Evolutionary conservation across 2,329 filamentous ascomycete genomes (phyloP), one percentile per base, ranked within the genome.

Genomic region (Fusarium nygamai): DNA sequence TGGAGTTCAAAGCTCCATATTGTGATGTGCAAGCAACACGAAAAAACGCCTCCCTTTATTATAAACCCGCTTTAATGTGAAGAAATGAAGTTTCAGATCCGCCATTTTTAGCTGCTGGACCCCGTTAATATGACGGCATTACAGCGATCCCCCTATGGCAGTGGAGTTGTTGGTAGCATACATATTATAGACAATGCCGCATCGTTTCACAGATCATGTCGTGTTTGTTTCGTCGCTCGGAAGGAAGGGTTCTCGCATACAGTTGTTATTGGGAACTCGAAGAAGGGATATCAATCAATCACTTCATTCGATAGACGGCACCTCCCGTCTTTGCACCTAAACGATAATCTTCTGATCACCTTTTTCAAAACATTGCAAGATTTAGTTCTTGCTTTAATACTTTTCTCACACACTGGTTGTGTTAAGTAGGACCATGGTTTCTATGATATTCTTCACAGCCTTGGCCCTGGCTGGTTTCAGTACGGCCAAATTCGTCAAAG

Each of bases 401-500:
- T 41, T 44, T 33, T 19, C 8, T 27, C 33, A 9, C 64, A 68
- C 65, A 47, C 60, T 41, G 39, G 58, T 19, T 20, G 34, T 41
- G 33, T 27, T 56, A 62, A 33, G 39, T 20, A 62, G 46, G 29
- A 62, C 19, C 33, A 79, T 79, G 77, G 57, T 71, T 36, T 43
- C 69, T 17, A 65, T 34, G 46, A 58, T 39, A 51, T 48, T 75
- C 2, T 27, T 75, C 19, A 64, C 69, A 14, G 39, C 64, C 29
- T 47, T 79, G 62, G 76, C 76, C 47, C 63, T 82, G 61, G 76
- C 75, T 27, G 63, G 75, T 60, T 66, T 81, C 33, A 69, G 73
- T 11, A 64, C 72, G 16, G 71, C 75, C 56, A 71, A 72, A 17
- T 63, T 60, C 22, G 61, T 80, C 39, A 58, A 73, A 17, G 50